phyloP scores from a whole-genome alignment of 768 basidiomycete species.

The Agaricus subrufescens region DNA sequence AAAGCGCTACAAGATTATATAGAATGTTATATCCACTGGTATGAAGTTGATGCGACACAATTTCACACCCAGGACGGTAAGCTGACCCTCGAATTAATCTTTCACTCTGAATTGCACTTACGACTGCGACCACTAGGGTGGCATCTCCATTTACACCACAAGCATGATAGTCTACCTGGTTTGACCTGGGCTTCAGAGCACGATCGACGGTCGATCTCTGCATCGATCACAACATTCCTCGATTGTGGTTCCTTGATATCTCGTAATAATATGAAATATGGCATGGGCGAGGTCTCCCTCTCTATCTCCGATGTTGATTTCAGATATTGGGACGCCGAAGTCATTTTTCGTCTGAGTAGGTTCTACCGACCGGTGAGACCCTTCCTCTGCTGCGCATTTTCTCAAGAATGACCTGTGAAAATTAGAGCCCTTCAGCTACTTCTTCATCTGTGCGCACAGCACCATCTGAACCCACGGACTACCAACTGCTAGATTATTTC shows the following conservation, averaged over 20 bases:
- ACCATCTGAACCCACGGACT: background rate
- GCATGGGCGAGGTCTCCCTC: background rate
- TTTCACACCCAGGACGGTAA: background rate
- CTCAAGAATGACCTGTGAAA: background rate
- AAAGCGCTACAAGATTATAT: background rate
- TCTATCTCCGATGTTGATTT: background rate
- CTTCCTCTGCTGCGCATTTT: background rate
- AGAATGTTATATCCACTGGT: background rate
- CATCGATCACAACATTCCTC: background rate
- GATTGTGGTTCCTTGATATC: background rate
- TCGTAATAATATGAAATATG: background rate
- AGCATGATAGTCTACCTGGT: background rate
- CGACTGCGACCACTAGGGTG: background rate
- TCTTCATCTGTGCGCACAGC: background rate
- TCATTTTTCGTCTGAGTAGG: background rate
- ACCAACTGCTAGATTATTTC: background rate
- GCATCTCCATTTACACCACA: background rate
- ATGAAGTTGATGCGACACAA: background rate
- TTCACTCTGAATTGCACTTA: background rate
- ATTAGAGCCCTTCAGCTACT: background rate
- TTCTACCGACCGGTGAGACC: background rate
- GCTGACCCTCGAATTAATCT: background rate
- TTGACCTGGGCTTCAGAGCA: background rate
- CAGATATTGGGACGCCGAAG: background rate
- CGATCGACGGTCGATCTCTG: background rate